Evolutionary conservation across 257 asterid species (phyloP).

Genomic region (Penstemon newberryi): DNA sequence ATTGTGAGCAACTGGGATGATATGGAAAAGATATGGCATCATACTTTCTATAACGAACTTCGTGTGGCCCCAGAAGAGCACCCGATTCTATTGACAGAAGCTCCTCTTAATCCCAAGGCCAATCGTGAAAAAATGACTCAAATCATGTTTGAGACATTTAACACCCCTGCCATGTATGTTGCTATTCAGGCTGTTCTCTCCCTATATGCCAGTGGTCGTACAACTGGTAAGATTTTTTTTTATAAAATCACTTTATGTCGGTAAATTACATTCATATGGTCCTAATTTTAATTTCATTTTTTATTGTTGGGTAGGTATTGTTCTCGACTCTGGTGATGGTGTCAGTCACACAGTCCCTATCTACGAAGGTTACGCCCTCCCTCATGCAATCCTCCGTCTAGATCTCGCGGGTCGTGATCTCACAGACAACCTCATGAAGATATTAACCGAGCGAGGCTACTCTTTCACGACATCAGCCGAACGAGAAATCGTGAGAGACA

Average conservation of each 20-base stretch:
- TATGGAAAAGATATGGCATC: slow-evolving; percentile 93
- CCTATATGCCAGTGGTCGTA: slow-evolving; percentile 86
- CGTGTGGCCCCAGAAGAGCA: slow-evolving; percentile 93
- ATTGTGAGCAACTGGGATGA: slow-evolving; percentile 94
- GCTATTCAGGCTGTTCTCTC: slow-evolving; percentile 91
- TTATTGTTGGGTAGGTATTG: slow-evolving; percentile 17
- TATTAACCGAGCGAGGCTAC: slow-evolving; percentile 54
- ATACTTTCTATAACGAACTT: slow-evolving; percentile 83
- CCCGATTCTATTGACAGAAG: slow-evolving; percentile 78
- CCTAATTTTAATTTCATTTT: too few relatives aligned
- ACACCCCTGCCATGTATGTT: slow-evolving; percentile 83
- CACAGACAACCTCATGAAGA: slow-evolving; percentile 51
- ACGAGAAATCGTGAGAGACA: slow-evolving; percentile 57
- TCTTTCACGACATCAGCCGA: slow-evolving; percentile 52
- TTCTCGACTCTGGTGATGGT: slow-evolving; percentile 29
- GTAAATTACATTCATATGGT: not conserved
- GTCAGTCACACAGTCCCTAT: slow-evolving; percentile 27
- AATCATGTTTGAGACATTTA: slow-evolving; percentile 87
- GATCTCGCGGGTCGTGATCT: slow-evolving; percentile 55
- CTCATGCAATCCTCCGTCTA: slow-evolving; percentile 51
- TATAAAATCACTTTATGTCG: not conserved
- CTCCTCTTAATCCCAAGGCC: slow-evolving; percentile 91
- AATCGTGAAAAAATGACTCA: slow-evolving; percentile 90
- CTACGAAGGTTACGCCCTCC: slow-evolving; percentile 50
- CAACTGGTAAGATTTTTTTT: slow-evolving; percentile 57